Evolutionary conservation across 2,329 filamentous ascomycete species (phyloP).

Genomic region (Ustulina deusta): DNA sequence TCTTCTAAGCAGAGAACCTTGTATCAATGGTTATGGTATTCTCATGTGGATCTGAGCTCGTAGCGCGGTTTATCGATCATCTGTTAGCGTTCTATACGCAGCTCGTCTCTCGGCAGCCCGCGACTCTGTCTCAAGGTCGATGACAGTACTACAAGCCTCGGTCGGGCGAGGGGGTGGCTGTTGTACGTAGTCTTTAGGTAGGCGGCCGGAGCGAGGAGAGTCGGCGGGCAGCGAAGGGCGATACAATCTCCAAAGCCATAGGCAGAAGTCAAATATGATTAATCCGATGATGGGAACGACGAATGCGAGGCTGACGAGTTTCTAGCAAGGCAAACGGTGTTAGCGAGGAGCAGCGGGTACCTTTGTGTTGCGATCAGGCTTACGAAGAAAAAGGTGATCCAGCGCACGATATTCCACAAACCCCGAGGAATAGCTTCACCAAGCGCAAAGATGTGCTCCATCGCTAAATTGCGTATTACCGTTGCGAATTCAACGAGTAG

Average conservation of each 20-base stretch:
- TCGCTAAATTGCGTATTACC: slow-evolving; percentile 38
- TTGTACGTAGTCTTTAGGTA: slow-evolving; percentile 37
- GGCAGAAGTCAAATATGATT: slow-evolving; percentile 62
- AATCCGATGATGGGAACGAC: slow-evolving; percentile 61
- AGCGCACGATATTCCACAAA: slow-evolving; percentile 48
- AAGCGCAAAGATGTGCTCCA: slow-evolving; percentile 42
- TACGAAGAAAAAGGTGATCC: slow-evolving; percentile 53
- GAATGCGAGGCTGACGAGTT: slow-evolving; percentile 57
- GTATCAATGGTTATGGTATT: slow-evolving; percentile 31
- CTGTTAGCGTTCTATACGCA: slow-evolving; percentile 32
- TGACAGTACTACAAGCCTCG: slow-evolving; percentile 34
- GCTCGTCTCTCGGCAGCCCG: slow-evolving; percentile 38
- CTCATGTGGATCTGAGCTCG: neutral
- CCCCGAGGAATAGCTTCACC: slow-evolving; percentile 40
- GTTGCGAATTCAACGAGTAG: slow-evolving; percentile 3
- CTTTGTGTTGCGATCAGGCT: slow-evolving; percentile 29
- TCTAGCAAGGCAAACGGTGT: slow-evolving; percentile 39
- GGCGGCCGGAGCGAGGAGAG: slow-evolving; percentile 40
- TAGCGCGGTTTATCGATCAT: slow-evolving; percentile 28
- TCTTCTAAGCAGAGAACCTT: slow-evolving; percentile 21
- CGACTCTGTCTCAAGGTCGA: slow-evolving; percentile 25
- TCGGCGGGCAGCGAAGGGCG: slow-evolving; percentile 42
- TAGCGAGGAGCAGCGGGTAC: slow-evolving; percentile 28
- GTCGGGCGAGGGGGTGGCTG: slow-evolving; percentile 20
- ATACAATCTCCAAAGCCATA: slow-evolving; percentile 65